Base-by-base conservation (phyloP, 345 rosid species). In the Arabidopsis suecica region DNA sequence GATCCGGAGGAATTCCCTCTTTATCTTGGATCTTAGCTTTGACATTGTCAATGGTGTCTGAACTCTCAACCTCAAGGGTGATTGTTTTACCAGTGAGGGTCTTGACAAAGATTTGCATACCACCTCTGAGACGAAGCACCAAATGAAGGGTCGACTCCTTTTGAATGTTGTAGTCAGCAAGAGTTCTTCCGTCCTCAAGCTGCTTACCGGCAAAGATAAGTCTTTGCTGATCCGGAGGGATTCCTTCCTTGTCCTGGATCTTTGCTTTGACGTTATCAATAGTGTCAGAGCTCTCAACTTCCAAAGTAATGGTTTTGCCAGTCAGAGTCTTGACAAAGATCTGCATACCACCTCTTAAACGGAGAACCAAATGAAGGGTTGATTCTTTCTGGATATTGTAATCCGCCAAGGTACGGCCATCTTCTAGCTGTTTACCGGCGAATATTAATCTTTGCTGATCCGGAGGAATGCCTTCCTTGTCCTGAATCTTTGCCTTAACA, bases 361-460 rank as follows among this genome's bases (percentile, higher is more conserved):
- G 64, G 1, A 76, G 80, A 25, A 76, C 80, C 20, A 76, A 48
- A 44, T 76, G 80, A n/a, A 76, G 75, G 3, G 80, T 76, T 0
- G 80, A 76, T 16, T 76, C 80, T 28, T 76, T 76, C 41, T 76
- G 80, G 9, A 76, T 76, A 16, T 76, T 76, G 70, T 76, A 76
- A 30, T 76, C 80, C 0, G 75, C 80, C 3, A 76, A 41, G 38
- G 80, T 76, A 1, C 80, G 37, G 1, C 80, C 80, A 45, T 76
- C 80, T 16, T 76, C 80, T 0, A 76, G 65, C 65, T 76, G 80
- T 18, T 76, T 76, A 6, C 80, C 78, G 4, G 78, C 78, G 28
- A 74, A 74, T 40, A 74, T 74, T 0, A 74, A 30, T 14, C 78
- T 65, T 12, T 74, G 78, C 78, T 74, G 78, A 8, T 74, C 78